Percentiles rank a stretch among this genome's conserved stretches.
phyloP scores from a whole-genome alignment of 495 filamentous ascomycete genomes.

The Chaetomium fimeti region DNA sequence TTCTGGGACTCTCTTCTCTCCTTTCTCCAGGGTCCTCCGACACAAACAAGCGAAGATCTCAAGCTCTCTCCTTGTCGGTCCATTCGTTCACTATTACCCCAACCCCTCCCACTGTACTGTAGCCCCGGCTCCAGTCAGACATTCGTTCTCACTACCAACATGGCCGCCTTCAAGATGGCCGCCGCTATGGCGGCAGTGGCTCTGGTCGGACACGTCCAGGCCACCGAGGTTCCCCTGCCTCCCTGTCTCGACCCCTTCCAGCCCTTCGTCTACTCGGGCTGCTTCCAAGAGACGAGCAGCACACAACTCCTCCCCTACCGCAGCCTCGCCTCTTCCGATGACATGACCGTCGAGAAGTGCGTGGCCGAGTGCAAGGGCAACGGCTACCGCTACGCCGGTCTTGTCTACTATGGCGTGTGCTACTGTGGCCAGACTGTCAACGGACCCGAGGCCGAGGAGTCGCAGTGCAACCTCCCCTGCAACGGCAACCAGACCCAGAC shows the following conservation, averaged over 20 bases:
- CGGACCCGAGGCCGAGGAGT: constrained; percentile 35
- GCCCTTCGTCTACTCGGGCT: constrained; percentile 53
- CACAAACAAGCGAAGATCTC: constrained; percentile 10
- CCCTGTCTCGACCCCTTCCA: constrained; percentile 45
- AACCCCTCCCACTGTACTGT: constrained; percentile 1
- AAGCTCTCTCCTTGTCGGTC: constrained; percentile 4
- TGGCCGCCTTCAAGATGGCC: constrained; percentile 31
- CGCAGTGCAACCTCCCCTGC: constrained; percentile 48
- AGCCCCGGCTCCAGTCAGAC: constrained; percentile 6
- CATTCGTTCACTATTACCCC: constrained; percentile 6
- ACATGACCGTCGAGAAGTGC: constrained; percentile 54
- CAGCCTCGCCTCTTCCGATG: constrained; percentile 35
- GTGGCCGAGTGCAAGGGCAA: constrained; percentile 56
- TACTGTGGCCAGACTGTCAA: constrained; percentile 52
- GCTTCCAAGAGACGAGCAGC: constrained; percentile 44
- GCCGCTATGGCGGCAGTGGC: constrained; percentile 37
- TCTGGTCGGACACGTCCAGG: constrained; percentile 34
- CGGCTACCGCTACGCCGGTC: constrained; percentile 54
- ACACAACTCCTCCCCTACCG: constrained; percentile 44
- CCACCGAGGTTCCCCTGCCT: constrained; percentile 42
- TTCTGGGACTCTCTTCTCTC: constrained; percentile 4
- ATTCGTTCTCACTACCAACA: constrained; percentile 19
- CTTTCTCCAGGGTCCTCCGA: constrained; percentile 13
- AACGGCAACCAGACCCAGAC: constrained; percentile 45
- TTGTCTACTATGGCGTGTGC: constrained; percentile 56